Evolutionary conservation across 805 yeast genomes (phyloP).

Genomic region (Wickerhamomyces xylosicus): DNA sequence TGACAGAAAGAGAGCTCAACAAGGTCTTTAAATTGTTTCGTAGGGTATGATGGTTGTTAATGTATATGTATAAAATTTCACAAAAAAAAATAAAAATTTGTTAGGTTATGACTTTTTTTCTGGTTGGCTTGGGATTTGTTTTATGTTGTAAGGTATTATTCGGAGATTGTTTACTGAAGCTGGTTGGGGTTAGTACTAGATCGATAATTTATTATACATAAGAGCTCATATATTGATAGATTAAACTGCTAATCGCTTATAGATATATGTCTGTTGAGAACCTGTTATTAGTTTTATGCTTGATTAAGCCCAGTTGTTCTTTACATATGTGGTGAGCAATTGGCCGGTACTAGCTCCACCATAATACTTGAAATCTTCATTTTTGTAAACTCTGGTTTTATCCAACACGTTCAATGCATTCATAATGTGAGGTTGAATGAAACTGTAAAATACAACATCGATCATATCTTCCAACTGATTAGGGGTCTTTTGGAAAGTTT

Average conservation of each 20-base stretch:
- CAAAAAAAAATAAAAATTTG: background rate
- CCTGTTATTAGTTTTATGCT: no score
- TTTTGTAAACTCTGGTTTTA: slow-evolving; percentile 21
- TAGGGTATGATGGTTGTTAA: background rate
- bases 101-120: background rate
- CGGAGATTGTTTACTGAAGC: no score
- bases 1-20: slow-evolving; percentile 91
- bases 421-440: slow-evolving; percentile 45
- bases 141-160: no score
- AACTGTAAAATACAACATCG: slow-evolving; percentile 74
- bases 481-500: slow-evolving; percentile 4
- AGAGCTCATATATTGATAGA: no score
- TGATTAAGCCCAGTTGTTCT: background rate
- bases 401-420: slow-evolving; percentile 30
- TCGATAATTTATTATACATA: no score
- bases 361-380: slow-evolving; percentile 26
- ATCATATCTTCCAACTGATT: slow-evolving; percentile 24
- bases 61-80: slow-evolving; percentile 1
- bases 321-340: slow-evolving; percentile 20
- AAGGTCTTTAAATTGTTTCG: slow-evolving; percentile 14
- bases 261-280: no score
- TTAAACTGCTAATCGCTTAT: no score
- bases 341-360: slow-evolving; percentile 34
- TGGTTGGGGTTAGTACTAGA: no score
- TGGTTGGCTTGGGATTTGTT: no score